Evolutionary conservation across 768 basidiomycete species (phyloP), one percentile per base, ranked within the genome.

Genomic region (Brasilioporus rufonigricans): DNA sequence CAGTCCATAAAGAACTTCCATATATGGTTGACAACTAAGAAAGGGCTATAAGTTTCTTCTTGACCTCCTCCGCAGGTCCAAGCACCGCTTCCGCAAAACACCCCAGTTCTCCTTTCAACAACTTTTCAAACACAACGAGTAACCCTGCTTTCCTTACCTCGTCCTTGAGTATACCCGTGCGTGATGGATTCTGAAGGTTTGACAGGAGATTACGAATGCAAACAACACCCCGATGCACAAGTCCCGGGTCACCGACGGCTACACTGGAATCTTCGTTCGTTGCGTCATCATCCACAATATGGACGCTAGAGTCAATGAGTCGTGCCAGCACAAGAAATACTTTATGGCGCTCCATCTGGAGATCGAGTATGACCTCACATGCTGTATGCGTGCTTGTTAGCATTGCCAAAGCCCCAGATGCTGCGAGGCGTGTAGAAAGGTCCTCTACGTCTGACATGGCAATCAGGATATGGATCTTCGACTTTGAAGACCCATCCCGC

Each of bases 381-480:
- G 83, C 84, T 29, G 73, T 73, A 1, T 78, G 75, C 0, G 85
- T 80, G 24, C 78, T 75, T 1, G 88, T 87, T 51, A 99, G 71
- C 27, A 85, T 87, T 5, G 96, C 93, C 38, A 98, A 74, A 3
- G 93, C 90, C 18, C 95, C 96, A 0, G 91, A 86, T 1, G 95
- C 92, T n/a, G 96, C 96, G 16, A 91, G 68, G 32, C 89, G 82
- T 3, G 96, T 99, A 8, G 83, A 82, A 10, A 85, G 48, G 72
- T 99, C 97, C 24, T 93, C 87, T 14, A 92, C 84, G 58, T 94
- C 89, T 2, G 90, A 87, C 43, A 99, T 74, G 5, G 94, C 93
- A 38, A 96, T 68, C 21, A 98, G 71, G 35, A 98, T 74, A 56
- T 92, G 89, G 1, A 98, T 73, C 69, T 87, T 88, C 18, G 87